Evolutionary conservation across 176 grass and related monocot genomes (phyloP), one percentile per base, ranked within the genome.

Genomic region (Eragrostis nindensis): DNA sequence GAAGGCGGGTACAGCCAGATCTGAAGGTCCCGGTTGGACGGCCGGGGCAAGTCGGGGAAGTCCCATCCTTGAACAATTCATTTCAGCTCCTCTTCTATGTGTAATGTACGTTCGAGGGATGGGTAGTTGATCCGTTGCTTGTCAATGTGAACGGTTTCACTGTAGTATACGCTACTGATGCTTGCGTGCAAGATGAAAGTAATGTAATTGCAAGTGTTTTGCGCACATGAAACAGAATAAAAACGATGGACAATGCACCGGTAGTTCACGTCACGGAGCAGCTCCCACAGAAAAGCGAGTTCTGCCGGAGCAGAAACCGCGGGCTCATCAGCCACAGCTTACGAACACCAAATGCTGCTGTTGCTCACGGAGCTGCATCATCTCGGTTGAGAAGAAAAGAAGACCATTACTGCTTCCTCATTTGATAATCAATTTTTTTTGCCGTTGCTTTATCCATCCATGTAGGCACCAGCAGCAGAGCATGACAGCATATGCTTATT

Each of bases 401-500:
- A 36, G 19, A 4, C 30, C 27, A 1, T 1, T 2, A 8, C 29
- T 11, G 0, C 26, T 41, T 30, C 38, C 11, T 73, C 13, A 22
- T 40, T 52, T 49, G 5, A 21, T 12, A 6, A 15, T 0, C 2
- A 8, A 2, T 42, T 15, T 26, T n/a, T n/a, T 29, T 8, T 36
- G 30, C 8, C 6, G 1, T 0, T 8, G 19, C 47, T 14, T 41
- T 83, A 87, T 87, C 86, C 80, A 57, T 83, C 86, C 86, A 87
- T 57, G 80, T 47, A 73, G 38, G 86, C 86, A 43, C 63, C 71
- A 53, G 64, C 71, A 68, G 1, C 11, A 27, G 54, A 60, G 5
- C 52, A 73, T 2, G 24, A 7, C 9, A 22, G 54, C 74, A 55
- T 44, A 85, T 71, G 54, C 56, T 21, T 11, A 12, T 19, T 41